Evolutionary conservation across 345 rosid species (phyloP).

Genomic region (Melastoma malabathricum): DNA sequence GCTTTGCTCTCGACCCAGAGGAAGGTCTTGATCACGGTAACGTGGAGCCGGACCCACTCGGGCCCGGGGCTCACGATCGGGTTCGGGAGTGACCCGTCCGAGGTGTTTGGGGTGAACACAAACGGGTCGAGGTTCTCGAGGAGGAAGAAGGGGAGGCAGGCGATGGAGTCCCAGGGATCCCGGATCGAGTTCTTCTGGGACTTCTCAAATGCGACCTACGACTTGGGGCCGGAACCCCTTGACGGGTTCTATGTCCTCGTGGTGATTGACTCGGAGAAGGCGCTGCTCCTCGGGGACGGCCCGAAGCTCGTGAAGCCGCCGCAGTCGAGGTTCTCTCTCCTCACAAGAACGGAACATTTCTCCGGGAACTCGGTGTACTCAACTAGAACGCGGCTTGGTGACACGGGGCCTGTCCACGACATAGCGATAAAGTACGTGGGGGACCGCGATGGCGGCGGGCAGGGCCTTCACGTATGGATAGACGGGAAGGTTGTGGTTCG

Average conservation of each 20-base stretch:
- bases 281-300: conserved; percentile 10
- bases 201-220: conserved; percentile 9
- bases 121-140: conserved; percentile 5
- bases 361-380: conserved; percentile 11
- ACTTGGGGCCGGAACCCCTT: conserved; percentile 11
- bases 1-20: conserved; percentile 26
- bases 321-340: conserved; percentile 1
- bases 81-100: conserved; percentile 16
- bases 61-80: conserved; percentile 52
- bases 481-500: conserved; percentile 13
- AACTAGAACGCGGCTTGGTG: conserved; percentile 9
- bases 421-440: conserved; percentile 1
- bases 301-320: not conserved
- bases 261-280: conserved; percentile 10
- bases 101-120: conserved; percentile 5
- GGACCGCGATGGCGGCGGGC: conserved; percentile 5
- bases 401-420: conserved; percentile 10
- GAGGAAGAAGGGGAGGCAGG: conserved; percentile 9
- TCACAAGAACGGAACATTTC: conserved; percentile 13
- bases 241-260: conserved; percentile 11
- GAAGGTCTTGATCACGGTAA: conserved; percentile 27
- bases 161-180: conserved; percentile 5
- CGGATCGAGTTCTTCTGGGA: conserved; percentile 14
- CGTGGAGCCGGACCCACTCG: conserved; percentile 41
- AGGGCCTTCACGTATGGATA: conserved; percentile 9